Conservation (phyloP, 495 filamentous ascomycete genomes). For the Corynascus novoguineensis region DNA sequence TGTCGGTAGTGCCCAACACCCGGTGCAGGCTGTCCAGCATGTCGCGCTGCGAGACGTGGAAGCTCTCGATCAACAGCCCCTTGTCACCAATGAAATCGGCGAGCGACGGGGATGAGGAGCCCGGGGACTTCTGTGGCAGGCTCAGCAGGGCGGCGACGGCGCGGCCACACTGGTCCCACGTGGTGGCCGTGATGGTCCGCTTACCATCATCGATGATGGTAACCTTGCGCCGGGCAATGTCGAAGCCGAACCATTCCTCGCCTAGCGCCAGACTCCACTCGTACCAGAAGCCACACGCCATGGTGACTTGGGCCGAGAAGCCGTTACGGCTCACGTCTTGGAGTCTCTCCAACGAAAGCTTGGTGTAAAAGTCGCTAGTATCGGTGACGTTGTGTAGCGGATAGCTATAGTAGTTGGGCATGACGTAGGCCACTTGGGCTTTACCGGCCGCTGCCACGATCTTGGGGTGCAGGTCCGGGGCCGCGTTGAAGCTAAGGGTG, state of each 20-base stretch:
- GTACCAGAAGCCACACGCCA: constrained; percentile 47
- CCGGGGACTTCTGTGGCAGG: constrained; percentile 45
- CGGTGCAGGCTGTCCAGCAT: constrained; percentile 46
- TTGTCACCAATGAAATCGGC: constrained; percentile 33
- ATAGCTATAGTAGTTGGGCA: constrained; percentile 54
- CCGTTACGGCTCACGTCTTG: constrained; percentile 39
- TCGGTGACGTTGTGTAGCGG: neutral
- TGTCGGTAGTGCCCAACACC: constrained; percentile 46
- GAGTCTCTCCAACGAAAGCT: neutral
- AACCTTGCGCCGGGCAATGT: constrained; percentile 27
- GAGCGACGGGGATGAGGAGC: constrained; percentile 27
- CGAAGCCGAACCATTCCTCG: constrained; percentile 29
- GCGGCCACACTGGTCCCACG: constrained; percentile 40
- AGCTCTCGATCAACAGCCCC: constrained; percentile 36
- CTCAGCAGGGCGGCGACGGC: constrained; percentile 37
- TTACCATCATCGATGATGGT: constrained; percentile 35
- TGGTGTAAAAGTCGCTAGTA: constrained; percentile 29
- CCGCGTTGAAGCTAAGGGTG: constrained; percentile 38
- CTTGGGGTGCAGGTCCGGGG: constrained; percentile 33
- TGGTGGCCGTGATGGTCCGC: constrained; percentile 31
- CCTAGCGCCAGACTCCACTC: constrained; percentile 37
- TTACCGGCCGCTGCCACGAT: constrained; percentile 54
- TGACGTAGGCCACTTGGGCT: constrained; percentile 55
- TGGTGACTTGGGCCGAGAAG: constrained; percentile 21
- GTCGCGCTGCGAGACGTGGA: constrained; percentile 41